Evolutionary conservation across 768 basidiomycete genomes (phyloP).

Genomic region (Chalciporus pseudorubinellus): DNA sequence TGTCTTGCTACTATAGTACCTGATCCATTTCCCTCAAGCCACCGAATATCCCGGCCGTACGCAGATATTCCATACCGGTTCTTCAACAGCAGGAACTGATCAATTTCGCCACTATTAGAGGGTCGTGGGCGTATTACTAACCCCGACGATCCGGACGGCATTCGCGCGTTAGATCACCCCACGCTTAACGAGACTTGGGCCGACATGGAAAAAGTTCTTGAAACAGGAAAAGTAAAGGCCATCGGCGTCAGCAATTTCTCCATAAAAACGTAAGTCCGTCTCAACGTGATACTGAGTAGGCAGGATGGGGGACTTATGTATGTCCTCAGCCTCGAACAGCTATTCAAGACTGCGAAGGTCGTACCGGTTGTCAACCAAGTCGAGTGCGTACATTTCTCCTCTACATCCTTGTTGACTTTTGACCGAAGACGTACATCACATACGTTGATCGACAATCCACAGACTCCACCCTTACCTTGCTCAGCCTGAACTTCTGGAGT

Average conservation of each 20-base stretch:
- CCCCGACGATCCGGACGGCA: neutral
- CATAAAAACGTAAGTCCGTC: neutral
- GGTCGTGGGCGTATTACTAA: neutral
- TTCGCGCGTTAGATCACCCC: neutral
- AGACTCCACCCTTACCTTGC: neutral
- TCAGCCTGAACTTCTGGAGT: neutral
- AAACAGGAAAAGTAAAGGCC: neutral
- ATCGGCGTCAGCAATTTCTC: neutral
- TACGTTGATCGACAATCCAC: too few species aligned
- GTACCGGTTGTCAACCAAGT: neutral
- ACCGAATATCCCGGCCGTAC: neutral
- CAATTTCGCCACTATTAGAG: neutral
- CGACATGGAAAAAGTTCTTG: neutral
- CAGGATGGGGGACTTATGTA: too few species aligned
- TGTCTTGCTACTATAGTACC: neutral
- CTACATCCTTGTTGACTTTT: too few species aligned
- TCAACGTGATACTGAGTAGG: too few species aligned
- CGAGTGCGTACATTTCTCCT: neutral
- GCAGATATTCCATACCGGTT: neutral
- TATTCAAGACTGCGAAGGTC: neutral
- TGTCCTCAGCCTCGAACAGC: neutral
- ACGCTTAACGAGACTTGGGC: neutral
- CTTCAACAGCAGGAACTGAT: neutral
- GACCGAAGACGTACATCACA: too few species aligned
- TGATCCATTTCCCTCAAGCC: neutral